Conservation (phyloP, 768 basidiomycete species). For the Serendipita sp. region DNA sequence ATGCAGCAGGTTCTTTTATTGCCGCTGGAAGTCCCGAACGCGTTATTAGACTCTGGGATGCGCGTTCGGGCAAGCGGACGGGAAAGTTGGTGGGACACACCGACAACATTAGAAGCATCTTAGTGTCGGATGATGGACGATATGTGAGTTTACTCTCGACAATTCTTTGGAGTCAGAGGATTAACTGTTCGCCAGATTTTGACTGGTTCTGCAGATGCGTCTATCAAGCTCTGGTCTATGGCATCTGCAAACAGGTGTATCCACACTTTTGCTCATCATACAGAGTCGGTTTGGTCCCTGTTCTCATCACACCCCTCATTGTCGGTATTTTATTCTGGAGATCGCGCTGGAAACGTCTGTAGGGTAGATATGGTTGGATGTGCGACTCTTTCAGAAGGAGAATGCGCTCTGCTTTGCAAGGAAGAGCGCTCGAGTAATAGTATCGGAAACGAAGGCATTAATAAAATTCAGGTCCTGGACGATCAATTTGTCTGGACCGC, state of each 20-base stretch:
- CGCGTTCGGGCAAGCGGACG: slow-evolving; percentile 61
- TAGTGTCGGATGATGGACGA: slow-evolving; percentile 79
- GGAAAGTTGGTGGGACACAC: slow-evolving; percentile 91
- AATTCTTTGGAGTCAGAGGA: neutral
- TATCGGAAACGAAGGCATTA: slow-evolving; percentile 44
- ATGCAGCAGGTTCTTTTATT: slow-evolving; percentile 62
- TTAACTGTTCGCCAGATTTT: slow-evolving; percentile 33
- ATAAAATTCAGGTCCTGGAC: slow-evolving; percentile 67
- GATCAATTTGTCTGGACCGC: slow-evolving; percentile 84
- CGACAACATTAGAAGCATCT: slow-evolving; percentile 83
- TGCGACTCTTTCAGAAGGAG: slow-evolving; percentile 68
- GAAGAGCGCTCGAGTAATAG: slow-evolving; percentile 14
- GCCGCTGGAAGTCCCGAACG: slow-evolving; percentile 87
- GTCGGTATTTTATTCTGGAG: slow-evolving; percentile 85
- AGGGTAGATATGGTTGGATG: slow-evolving; percentile 80
- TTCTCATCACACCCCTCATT: slow-evolving; percentile 76
- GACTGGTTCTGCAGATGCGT: slow-evolving; percentile 75
- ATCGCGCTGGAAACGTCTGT: slow-evolving; percentile 77
- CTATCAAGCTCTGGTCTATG: slow-evolving; percentile 90
- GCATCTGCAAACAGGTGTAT: slow-evolving; percentile 66
- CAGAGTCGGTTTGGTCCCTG: slow-evolving; percentile 88
- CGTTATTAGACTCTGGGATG: slow-evolving; percentile 86
- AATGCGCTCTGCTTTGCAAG: slow-evolving; percentile 64
- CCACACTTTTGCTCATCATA: slow-evolving; percentile 92
- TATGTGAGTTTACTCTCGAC: slow-evolving; percentile 41